A percentile compares a stretch with the other conserved stretches of the same genome.
Evolutionary conservation across 805 yeast genomes (phyloP).

Genomic region (Candida dendrica): DNA sequence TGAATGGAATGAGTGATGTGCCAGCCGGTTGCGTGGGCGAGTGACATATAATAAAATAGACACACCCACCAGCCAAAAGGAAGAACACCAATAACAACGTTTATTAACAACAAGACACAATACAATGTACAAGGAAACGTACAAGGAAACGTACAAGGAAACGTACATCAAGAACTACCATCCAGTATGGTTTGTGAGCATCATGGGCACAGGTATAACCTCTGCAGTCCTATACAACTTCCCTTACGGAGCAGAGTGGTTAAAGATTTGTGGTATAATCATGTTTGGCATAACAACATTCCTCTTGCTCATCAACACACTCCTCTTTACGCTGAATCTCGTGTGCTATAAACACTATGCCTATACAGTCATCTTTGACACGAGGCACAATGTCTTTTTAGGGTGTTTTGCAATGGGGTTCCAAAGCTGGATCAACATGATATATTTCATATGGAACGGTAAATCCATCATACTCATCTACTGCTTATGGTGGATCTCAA

Average conservation of each 20-base stretch:
- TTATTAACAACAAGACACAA: not conserved
- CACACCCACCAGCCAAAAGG: no score
- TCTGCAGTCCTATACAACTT: conserved; percentile 53
- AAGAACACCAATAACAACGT: no score
- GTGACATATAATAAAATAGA: no score
- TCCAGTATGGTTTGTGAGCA: conserved; percentile 60
- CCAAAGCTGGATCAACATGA: conserved; percentile 54
- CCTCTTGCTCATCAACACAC: conserved; percentile 35
- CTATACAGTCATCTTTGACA: conserved; percentile 27
- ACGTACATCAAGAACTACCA: conserved; percentile 20
- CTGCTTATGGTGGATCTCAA: conserved; percentile 71
- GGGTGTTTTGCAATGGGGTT: conserved; percentile 83
- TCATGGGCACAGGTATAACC: conserved; percentile 85
- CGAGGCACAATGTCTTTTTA: conserved; percentile 50
- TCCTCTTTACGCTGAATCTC: conserved; percentile 35
- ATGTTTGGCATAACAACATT: conserved; percentile 55
- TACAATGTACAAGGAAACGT: not conserved
- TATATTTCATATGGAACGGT: conserved; percentile 36
- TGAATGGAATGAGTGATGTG: no score
- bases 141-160: not conserved
- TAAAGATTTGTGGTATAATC: conserved; percentile 47
- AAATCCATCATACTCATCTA: conserved; percentile 37
- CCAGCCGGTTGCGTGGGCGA: no score
- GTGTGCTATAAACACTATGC: conserved; percentile 24
- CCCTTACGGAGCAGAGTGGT: conserved; percentile 60